A percentile compares a stretch with the other conserved stretches of the same genome.
phyloP scores from a whole-genome alignment of 495 filamentous ascomycete species.

The Podospora comata region DNA sequence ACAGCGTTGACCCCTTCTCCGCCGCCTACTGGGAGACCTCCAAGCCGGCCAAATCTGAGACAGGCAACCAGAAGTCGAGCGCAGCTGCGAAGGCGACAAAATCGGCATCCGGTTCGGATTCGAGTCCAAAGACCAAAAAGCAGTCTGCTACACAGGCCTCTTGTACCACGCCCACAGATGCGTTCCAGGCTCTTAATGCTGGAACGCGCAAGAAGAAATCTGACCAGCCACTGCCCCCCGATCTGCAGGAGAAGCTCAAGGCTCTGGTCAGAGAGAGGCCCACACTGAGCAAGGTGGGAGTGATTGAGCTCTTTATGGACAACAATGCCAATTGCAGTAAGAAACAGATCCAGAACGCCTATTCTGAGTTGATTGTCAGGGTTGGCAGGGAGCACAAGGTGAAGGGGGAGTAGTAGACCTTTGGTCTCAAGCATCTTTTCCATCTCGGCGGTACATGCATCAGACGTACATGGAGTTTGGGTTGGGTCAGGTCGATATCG shows the following conservation, averaged over 20 bases:
- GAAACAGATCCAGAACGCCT: slow-evolving; percentile 30
- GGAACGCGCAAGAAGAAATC: slow-evolving; percentile 25
- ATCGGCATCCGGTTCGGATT: background rate
- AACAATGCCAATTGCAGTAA: slow-evolving; percentile 18
- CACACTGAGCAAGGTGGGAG: slow-evolving; percentile 29
- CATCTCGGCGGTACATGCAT: background rate
- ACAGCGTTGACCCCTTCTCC: slow-evolving; percentile 78
- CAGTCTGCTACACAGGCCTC: slow-evolving; percentile 11
- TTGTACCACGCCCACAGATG: slow-evolving; percentile 21
- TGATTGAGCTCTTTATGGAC: slow-evolving; percentile 30
- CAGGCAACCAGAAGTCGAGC: slow-evolving; percentile 22
- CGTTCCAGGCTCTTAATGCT: slow-evolving; percentile 25
- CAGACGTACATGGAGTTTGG: background rate
- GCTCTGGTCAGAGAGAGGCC: slow-evolving; percentile 25
- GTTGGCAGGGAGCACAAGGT: slow-evolving; percentile 26
- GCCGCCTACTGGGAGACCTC: slow-evolving; percentile 69
- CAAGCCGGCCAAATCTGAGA: slow-evolving; percentile 23
- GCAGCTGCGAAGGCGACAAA: background rate
- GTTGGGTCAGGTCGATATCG: background rate
- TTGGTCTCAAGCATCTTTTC: background rate
- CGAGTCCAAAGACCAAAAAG: slow-evolving; percentile 2
- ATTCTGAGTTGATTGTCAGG: slow-evolving; percentile 26
- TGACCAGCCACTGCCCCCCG: slow-evolving; percentile 18
- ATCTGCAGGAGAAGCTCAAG: slow-evolving; percentile 28
- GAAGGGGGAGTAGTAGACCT: slow-evolving; percentile 19